Evolutionary conservation across 495 filamentous ascomycete genomes (phyloP), one percentile per base, ranked within the genome.

Genomic region (Pseudomonodictys pantanalensis): DNA sequence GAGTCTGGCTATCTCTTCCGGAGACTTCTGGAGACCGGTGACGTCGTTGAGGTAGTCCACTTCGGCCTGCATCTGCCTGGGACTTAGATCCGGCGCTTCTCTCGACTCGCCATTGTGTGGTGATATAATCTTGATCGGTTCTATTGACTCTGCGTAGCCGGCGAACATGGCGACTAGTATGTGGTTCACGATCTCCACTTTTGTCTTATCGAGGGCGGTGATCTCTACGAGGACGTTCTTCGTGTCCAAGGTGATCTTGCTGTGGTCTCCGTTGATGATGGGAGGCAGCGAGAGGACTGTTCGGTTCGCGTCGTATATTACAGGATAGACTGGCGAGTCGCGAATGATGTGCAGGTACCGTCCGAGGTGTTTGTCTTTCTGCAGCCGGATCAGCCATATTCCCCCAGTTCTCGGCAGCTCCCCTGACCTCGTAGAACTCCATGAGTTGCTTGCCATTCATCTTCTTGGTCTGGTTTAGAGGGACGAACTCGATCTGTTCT

Each of bases 141-240:
- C 93, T 57, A 97, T 84, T 33, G 90, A 92, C 22, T 83, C 81
- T 64, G 87, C 88, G 75, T 99, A 97, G 69, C 88, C 80, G 41
- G 89, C 91, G 82, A 99, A 99, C 93, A 97, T 97, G 58, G 92
- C 81, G 38, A 96, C 90, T 72, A 99, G 85, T 65, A 96, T 92
- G 64, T 90, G 90, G 78, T 86, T 90, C 48, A 97, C 92, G 67
- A 97, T 90, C 66, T 97, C 92, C 15, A 96, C 82, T 77, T 99
- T 99, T 7, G 93, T 99, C 72, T 87, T 85, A 75, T 99, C 93
- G 20, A 90, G 89, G n/a, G 91, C 93, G 20, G 93, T 99, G 65
- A 95, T 89, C 70, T 99, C 93, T 71, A 99, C 92, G 77, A 97
- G 90, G 69, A 97, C 80, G 72, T 97, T 97, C 65, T 78, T 89